Evolutionary conservation across 2,329 filamentous ascomycete species (phyloP).

Genomic region (Phialocephala subalpina): DNA sequence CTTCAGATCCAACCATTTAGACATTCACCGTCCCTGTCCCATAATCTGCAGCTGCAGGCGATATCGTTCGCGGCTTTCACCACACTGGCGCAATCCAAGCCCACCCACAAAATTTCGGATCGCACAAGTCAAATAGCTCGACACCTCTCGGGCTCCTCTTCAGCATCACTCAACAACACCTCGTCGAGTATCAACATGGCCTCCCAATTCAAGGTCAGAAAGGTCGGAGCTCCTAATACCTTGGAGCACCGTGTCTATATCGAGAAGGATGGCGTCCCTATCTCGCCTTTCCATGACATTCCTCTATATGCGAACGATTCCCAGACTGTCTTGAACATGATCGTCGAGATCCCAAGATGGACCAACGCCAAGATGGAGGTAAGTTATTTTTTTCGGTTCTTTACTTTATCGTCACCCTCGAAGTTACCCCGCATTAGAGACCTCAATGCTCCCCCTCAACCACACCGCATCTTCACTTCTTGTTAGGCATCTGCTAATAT

Average conservation of each 20-base stretch:
- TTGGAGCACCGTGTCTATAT: slow-evolving; percentile 97
- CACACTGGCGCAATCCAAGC: slow-evolving; percentile 34
- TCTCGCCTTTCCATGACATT: slow-evolving; percentile 98
- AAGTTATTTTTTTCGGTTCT: slow-evolving; percentile 47
- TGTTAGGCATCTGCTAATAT: slow-evolving; percentile 1
- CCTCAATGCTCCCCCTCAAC: background rate
- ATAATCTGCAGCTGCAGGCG: slow-evolving; percentile 19
- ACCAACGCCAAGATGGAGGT: slow-evolving; percentile 99
- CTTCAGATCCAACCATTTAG: slow-evolving; percentile 10
- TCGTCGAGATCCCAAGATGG: slow-evolving; percentile 99
- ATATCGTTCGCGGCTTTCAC: slow-evolving; percentile 23
- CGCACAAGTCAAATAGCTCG: slow-evolving; percentile 52
- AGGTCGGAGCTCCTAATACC: slow-evolving; percentile 89
- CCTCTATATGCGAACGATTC: slow-evolving; percentile 97
- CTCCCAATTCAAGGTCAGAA: slow-evolving; percentile 76
- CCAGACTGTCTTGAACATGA: slow-evolving; percentile 97
- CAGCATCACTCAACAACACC: slow-evolving; percentile 30
- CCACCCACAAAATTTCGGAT: slow-evolving; percentile 36
- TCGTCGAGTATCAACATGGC: slow-evolving; percentile 39
- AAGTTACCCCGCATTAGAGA: slow-evolving; percentile 30
- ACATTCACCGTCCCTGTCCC: slow-evolving; percentile 14
- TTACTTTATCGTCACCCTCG: slow-evolving; percentile 16
- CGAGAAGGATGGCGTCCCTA: slow-evolving; percentile 93
- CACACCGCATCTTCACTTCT: slow-evolving; percentile 17
- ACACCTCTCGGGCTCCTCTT: slow-evolving; percentile 53